These are phyloP conservation scores for Oryza nivara DNA, from an alignment of 176 grass and related monocot genomes.

Conservation along the genomic window DNA sequence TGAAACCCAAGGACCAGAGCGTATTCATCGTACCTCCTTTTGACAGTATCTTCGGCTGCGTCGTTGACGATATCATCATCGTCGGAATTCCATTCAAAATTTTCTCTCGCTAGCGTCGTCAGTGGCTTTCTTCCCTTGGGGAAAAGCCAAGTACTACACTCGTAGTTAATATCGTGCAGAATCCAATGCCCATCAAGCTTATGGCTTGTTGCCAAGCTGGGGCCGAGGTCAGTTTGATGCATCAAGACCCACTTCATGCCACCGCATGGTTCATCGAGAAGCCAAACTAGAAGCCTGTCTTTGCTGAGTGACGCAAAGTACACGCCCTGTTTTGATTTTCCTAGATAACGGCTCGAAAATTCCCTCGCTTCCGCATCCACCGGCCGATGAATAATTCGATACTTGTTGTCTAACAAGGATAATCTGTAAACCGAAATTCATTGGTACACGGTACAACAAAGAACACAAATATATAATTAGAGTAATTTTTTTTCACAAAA, in stretches of 20 bases:
- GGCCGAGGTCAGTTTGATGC: background rate
- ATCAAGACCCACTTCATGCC: background rate
- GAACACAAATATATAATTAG: no score
- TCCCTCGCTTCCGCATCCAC: background rate
- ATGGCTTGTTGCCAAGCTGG: background rate
- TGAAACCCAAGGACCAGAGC: background rate
- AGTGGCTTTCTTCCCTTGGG: background rate
- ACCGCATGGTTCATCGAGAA: background rate
- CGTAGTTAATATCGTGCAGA: background rate
- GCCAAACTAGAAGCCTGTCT: background rate
- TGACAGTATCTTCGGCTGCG: background rate
- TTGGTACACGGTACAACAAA: background rate
- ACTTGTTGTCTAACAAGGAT: slow-evolving; percentile 1
- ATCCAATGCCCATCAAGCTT: background rate
- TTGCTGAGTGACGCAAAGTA: background rate
- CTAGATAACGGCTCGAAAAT: background rate
- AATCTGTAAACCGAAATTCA: background rate
- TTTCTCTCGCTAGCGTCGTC: background rate
- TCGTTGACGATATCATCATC: slow-evolving; percentile 5
- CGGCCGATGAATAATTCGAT: background rate
- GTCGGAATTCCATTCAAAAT: slow-evolving; percentile 2
- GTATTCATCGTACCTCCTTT: no score
- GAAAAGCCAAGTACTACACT: background rate
- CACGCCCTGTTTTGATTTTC: slow-evolving; percentile 6
- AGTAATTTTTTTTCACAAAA: no score